Conservation (phyloP, 176 grass and related monocot genomes). For the Tuctoria greenei region DNA sequence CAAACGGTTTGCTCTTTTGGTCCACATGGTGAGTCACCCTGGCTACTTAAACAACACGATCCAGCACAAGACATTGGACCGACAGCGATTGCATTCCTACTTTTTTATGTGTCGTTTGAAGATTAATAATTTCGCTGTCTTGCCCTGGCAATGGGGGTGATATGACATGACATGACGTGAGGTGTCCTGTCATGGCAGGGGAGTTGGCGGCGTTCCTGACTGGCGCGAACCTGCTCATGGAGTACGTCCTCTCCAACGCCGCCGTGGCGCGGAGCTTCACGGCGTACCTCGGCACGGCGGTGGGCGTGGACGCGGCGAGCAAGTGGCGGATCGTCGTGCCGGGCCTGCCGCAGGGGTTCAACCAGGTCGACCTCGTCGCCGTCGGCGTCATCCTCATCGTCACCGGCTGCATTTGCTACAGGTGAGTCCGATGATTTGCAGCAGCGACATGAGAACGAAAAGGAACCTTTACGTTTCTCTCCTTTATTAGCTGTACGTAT, state of each 20-base stretch:
- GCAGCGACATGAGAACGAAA: not conserved
- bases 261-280: conserved; percentile 96
- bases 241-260: conserved; percentile 99
- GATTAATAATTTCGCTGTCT: no score
- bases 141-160: no score
- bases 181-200: conserved; percentile 50
- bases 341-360: conserved; percentile 71
- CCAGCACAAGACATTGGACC: no score
- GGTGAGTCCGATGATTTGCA: conserved; percentile 37
- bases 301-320: conserved; percentile 61
- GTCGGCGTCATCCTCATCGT: conserved; percentile 71
- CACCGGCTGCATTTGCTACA: conserved; percentile 89
- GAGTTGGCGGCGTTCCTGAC: conserved; percentile 95
- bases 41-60: no score
- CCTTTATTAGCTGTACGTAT: no score
- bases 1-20: conserved; percentile 30
- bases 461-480: no score
- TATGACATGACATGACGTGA: no score
- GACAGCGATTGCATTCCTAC: no score
- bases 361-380: conserved; percentile 82
- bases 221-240: conserved; percentile 94
- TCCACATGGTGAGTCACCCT: not conserved
- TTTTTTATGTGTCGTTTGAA: no score
- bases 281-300: conserved; percentile 85
- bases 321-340: conserved; percentile 68